Conservation (phyloP, 805 yeast species). For the Myxozyma neglecta region DNA sequence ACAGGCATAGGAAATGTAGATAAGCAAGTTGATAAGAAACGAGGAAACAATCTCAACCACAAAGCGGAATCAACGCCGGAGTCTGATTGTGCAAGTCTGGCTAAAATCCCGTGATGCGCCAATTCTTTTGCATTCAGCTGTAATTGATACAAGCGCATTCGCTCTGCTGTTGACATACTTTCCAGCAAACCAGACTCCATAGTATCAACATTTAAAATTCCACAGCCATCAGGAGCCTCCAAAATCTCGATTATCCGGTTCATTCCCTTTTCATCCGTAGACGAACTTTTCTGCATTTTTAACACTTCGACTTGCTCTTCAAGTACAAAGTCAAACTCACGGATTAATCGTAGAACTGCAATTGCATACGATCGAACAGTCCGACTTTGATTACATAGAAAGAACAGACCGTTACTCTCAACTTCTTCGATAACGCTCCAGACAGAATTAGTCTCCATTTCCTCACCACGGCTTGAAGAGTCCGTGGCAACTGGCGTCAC, state of each 20-base stretch:
- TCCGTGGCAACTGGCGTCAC: constrained; percentile 30
- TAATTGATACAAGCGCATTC: constrained; percentile 65
- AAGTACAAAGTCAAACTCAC: constrained; percentile 84
- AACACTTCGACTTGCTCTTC: constrained; percentile 49
- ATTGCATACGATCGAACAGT: constrained; percentile 73
- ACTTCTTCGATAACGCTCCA: constrained; percentile 89
- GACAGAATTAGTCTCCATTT: constrained; percentile 71
- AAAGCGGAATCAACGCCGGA: constrained; percentile 94
- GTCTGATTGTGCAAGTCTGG: constrained; percentile 81
- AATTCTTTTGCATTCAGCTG: constrained; percentile 44
- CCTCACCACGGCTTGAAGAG: constrained; percentile 51
- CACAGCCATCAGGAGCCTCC: constrained; percentile 67
- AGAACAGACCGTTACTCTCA: constrained; percentile 92
- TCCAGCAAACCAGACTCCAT: constrained; percentile 21
- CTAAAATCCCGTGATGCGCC: constrained; percentile 56
- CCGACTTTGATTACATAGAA: constrained; percentile 84
- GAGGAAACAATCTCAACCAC: constrained; percentile 91
- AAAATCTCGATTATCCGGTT: constrained; percentile 61
- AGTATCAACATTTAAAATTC: constrained; percentile 46
- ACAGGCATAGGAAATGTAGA: constrained; percentile 87
- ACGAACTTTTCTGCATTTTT: constrained; percentile 29
- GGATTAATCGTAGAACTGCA: constrained; percentile 69
- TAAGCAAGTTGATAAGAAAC: constrained; percentile 66
- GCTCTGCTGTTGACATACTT: constrained; percentile 70
- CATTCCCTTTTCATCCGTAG: constrained; percentile 20